Evolutionary conservation across 345 rosid genomes (phyloP).

Genomic region (Nephelium lappaceum): DNA sequence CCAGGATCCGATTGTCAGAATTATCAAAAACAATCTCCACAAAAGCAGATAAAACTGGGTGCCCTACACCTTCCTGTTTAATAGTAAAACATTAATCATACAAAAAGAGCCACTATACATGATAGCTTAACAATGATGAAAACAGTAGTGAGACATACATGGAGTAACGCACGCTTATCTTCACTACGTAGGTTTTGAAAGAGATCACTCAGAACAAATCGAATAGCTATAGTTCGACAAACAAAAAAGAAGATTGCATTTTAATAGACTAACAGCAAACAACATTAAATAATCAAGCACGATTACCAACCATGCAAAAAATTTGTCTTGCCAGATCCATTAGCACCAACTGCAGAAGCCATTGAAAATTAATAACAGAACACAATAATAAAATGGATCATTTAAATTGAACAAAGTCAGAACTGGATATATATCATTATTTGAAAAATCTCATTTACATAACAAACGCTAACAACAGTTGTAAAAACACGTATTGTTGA

Average conservation of each 20-base stretch:
- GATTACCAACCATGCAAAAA: slow-evolving; percentile 80
- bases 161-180: slow-evolving; percentile 88
- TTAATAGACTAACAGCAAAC: not conserved
- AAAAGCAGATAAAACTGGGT: slow-evolving; percentile 86
- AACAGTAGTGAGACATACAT: slow-evolving; percentile 51
- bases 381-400: not conserved
- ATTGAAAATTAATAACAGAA: not conserved
- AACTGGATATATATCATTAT: not conserved
- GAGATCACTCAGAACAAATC: slow-evolving; percentile 89
- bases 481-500: not conserved
- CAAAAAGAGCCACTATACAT: not conserved
- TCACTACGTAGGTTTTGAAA: slow-evolving; percentile 84
- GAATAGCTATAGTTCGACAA: slow-evolving; percentile 68
- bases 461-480: no score
- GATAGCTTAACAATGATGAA: slow-evolving; percentile 17
- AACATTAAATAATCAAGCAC: not conserved
- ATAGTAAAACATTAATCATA: slow-evolving; percentile 4
- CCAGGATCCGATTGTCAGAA: slow-evolving; percentile 88
- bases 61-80: slow-evolving; percentile 94
- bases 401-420: not conserved
- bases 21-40: slow-evolving; percentile 99
- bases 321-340: slow-evolving; percentile 96
- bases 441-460: not conserved
- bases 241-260: not conserved
- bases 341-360: slow-evolving; percentile 78